A percentile compares a stretch with the other conserved stretches of the same genome.
Conservation (phyloP, 1,284 basidiomycete species). For the Marasmius tenuissimus region DNA sequence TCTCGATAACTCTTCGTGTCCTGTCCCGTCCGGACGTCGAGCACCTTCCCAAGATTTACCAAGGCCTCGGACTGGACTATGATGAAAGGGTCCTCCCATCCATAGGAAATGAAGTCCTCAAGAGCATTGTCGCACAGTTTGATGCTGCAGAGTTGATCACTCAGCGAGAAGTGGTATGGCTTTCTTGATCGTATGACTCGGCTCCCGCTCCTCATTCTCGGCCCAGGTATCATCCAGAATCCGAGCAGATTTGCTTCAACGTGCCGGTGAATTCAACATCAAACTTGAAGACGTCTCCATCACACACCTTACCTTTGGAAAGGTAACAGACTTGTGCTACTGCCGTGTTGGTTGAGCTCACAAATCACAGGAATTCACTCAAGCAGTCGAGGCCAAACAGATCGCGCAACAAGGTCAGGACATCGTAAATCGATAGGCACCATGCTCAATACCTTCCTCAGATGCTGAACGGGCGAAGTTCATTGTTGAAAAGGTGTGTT, state of each 20-base stretch:
- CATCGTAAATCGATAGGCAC: constrained; percentile 6
- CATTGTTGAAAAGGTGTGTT: constrained; percentile 86
- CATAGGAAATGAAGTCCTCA: constrained; percentile 97
- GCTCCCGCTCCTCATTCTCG: not conserved
- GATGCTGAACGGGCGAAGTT: constrained; percentile 99
- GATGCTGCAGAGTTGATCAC: constrained; percentile 97
- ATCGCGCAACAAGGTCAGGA: constrained; percentile 89
- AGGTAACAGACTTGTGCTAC: constrained; percentile 39
- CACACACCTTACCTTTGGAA: constrained; percentile 82
- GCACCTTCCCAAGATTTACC: constrained; percentile 93
- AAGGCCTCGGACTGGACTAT: constrained; percentile 92
- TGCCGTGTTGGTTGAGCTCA: constrained; percentile 16
- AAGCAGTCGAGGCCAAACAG: constrained; percentile 98
- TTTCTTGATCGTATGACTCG: not conserved
- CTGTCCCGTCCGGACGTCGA: constrained; percentile 90
- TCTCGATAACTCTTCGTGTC: constrained; percentile 94
- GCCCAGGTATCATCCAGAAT: constrained; percentile 88
- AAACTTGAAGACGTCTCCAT: constrained; percentile 97
- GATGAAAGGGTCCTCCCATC: constrained; percentile 95
- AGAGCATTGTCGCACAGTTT: constrained; percentile 98
- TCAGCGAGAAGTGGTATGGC: constrained; percentile 78
- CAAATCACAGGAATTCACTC: constrained; percentile 71
- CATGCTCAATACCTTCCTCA: constrained; percentile 27
- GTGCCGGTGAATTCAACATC: constrained; percentile 97
- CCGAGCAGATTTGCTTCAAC: constrained; percentile 87